Evolutionary conservation across 1,139 yeast genomes (phyloP).

Genomic region (Hemisphaericaspora lyxosophila): DNA sequence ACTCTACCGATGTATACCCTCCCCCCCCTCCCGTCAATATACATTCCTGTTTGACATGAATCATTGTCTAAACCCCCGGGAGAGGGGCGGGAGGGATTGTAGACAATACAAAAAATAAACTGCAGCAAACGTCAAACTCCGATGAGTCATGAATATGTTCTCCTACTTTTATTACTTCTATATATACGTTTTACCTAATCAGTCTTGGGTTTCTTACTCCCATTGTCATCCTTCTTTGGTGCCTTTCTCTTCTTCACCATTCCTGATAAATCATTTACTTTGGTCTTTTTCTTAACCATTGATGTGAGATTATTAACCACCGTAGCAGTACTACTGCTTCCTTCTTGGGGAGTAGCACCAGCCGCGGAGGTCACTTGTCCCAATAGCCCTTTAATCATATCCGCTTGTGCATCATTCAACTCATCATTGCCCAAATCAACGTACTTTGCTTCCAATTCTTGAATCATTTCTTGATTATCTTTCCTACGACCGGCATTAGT

Average conservation of each 20-base stretch:
- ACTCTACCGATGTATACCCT: no score
- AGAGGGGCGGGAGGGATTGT: no score
- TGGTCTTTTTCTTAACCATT: conserved; percentile 16
- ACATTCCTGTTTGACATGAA: neutral
- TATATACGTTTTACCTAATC: neutral
- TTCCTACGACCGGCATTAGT: conserved; percentile 32
- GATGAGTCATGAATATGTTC: neutral
- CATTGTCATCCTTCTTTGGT: conserved; percentile 13
- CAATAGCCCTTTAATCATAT: conserved; percentile 60
- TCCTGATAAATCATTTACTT: conserved; percentile 38
- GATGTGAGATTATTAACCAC: conserved; percentile 12
- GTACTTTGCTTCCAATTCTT: conserved; percentile 52
- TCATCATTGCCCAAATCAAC: conserved; percentile 55
- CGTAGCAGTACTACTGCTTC: conserved; percentile 4
- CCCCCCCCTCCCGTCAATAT: neutral
- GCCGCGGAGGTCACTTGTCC: conserved; percentile 45
- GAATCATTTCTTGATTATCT: conserved; percentile 51
- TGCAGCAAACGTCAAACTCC: no score
- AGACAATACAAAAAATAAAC: no score
- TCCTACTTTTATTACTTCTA: neutral
- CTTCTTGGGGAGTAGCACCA: conserved; percentile 6
- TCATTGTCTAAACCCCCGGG: neutral
- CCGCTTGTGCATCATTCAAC: conserved; percentile 54
- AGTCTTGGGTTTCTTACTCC: conserved; percentile 6
- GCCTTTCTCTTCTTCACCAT: conserved; percentile 36